A percentile compares a stretch with the other conserved stretches of the same genome.
phyloP scores from a whole-genome alignment of 148 eudicot genomes.

The Fagopyrum tataricum region DNA sequence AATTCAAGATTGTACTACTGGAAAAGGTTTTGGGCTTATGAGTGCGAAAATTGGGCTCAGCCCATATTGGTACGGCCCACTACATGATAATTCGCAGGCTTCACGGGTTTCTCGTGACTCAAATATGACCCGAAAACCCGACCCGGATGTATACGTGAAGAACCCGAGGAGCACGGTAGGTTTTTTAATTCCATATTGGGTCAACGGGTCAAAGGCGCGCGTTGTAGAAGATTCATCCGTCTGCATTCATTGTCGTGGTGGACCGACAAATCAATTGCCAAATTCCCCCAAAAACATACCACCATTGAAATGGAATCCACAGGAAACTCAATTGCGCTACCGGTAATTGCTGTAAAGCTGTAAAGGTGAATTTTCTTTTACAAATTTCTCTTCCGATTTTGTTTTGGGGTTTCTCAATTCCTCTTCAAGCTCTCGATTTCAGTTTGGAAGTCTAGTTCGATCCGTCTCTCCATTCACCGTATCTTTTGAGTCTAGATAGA shows the following conservation, averaged over 20 bases:
- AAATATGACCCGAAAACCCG: neutral
- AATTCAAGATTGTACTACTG: neutral
- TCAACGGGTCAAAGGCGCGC: slow-evolving; percentile 2
- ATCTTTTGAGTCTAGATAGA: neutral
- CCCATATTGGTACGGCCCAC: no score
- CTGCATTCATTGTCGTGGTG: neutral
- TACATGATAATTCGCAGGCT: no score
- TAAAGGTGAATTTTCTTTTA: neutral
- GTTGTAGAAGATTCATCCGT: neutral
- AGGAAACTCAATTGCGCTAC: neutral
- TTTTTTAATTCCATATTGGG: neutral
- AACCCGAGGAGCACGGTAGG: neutral
- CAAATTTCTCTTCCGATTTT: neutral
- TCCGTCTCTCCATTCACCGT: neutral
- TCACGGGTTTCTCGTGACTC: no score
- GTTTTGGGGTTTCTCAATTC: neutral
- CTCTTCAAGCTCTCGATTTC: neutral
- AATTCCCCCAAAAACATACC: neutral
- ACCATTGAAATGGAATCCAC: neutral
- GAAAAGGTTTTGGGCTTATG: neutral
- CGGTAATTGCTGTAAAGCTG: slow-evolving; percentile 1
- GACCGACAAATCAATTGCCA: slow-evolving; percentile 1
- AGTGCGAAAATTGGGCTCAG: no score
- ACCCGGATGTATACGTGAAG: neutral
- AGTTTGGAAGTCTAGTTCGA: neutral